Evolutionary conservation across 2,329 filamentous ascomycete genomes (phyloP), one percentile per base, ranked within the genome.

Genomic region (Venturia asperata): DNA sequence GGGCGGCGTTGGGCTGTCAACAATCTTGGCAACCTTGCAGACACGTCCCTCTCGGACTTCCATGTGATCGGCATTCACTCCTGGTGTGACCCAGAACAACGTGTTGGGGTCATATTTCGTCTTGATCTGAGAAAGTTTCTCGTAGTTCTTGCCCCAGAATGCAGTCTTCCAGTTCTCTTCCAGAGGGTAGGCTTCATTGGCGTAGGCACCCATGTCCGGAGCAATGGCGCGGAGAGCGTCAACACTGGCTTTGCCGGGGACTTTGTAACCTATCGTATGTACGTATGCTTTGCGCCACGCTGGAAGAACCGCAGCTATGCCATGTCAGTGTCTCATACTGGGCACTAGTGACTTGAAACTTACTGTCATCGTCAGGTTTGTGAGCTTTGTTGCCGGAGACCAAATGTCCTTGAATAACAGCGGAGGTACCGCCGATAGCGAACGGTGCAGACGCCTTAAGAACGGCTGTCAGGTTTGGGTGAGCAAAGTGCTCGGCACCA

Each of bases 41-140:
- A 62, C 56, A 17, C 64, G 55, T 41, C 64, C 64, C 15, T 65
- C 58, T 1, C 43, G 34, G 7, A 52, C 64, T n/a, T 47, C 55
- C 55, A 49, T 41, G 58, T 65, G 64, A 42, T 65, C 64, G n/a
- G 64, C 64, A 41, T 65, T 65, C 11, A 63, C 21, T 39, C 64
- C 64, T n/a, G 64, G 58, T 19, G 55, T 45, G 3, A 62, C 64
- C 64, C 64, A 65, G 21, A 87, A 87, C 0, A 84, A 63, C 66
- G 85, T 79, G 0, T 72, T n/a, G 24, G 65, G 65, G 34, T 67
- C 65, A 21, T 67, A 34, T 47, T 67, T 67, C n/a, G 27, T 47
- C 47, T 67, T 67, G 34, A 66, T 65, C 13, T 39, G 11, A 17
- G 65, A 64, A 13, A 67, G 58, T 27, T 52, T 39, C 30, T 56